Percentiles rank a stretch among this genome's conserved stretches.
Evolutionary conservation across 805 yeast genomes (phyloP).

Genomic region (Starmera quercuum): DNA sequence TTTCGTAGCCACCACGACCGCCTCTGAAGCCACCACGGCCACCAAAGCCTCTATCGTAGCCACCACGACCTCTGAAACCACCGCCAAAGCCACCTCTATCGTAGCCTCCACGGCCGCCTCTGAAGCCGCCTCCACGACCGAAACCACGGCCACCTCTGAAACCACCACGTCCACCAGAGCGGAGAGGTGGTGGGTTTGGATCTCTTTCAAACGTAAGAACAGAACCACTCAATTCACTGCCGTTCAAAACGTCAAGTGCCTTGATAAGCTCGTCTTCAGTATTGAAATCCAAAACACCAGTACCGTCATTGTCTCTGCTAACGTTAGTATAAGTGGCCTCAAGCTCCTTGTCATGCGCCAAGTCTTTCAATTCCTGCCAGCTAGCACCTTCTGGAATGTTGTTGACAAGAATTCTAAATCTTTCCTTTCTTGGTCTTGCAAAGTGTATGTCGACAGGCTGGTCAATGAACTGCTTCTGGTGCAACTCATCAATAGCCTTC

Average conservation of each 20-base stretch:
- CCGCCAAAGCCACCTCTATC: slow-evolving; percentile 32
- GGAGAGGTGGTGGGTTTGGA: slow-evolving; percentile 41
- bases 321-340: slow-evolving; percentile 54
- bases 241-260: slow-evolving; percentile 70
- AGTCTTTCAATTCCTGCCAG: slow-evolving; percentile 89
- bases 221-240: slow-evolving; percentile 62
- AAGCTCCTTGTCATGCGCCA: slow-evolving; percentile 68
- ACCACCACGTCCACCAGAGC: slow-evolving; percentile 37
- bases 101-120: slow-evolving; percentile 22
- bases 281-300: slow-evolving; percentile 39
- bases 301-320: slow-evolving; percentile 37
- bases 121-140: slow-evolving; percentile 34
- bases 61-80: slow-evolving; percentile 29
- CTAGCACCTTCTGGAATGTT: slow-evolving; percentile 70
- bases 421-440: slow-evolving; percentile 46
- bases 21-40: slow-evolving; percentile 21
- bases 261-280: slow-evolving; percentile 67
- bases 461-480: slow-evolving; percentile 61
- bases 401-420: slow-evolving; percentile 61
- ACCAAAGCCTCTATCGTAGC: slow-evolving; percentile 20
- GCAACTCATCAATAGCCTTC: slow-evolving; percentile 66
- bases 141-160: slow-evolving; percentile 33
- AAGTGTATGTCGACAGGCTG: slow-evolving; percentile 37
- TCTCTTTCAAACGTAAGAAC: slow-evolving; percentile 75
- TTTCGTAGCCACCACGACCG: slow-evolving; percentile 24